Percentiles rank a stretch among this genome's conserved stretches.
Conservation (phyloP, 495 filamentous ascomycete species). For the Penicillium malachiteum region DNA sequence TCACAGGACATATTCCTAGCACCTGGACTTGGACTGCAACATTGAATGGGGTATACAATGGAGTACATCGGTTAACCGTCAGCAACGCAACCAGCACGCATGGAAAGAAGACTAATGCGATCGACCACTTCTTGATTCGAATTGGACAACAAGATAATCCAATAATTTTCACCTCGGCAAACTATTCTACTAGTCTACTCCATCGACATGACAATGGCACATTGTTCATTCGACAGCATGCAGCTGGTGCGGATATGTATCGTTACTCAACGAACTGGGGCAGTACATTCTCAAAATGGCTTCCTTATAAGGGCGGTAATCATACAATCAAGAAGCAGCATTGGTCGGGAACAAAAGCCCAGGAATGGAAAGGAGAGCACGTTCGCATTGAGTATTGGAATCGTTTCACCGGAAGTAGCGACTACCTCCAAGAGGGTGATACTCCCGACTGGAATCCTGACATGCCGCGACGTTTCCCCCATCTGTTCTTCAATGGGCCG, state of each 20-base stretch:
- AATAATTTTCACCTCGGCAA: constrained; percentile 57
- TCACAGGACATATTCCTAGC: constrained; percentile 52
- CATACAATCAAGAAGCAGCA: constrained; percentile 41
- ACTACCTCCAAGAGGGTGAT: constrained; percentile 64
- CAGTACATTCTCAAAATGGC: constrained; percentile 59
- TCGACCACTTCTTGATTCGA: constrained; percentile 57
- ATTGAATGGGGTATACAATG: constrained; percentile 60
- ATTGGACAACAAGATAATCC: constrained; percentile 58
- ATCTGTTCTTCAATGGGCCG: constrained; percentile 63
- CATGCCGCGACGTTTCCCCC: constrained; percentile 55
- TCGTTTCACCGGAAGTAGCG: constrained; percentile 60
- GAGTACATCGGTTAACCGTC: constrained; percentile 63
- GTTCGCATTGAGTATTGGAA: constrained; percentile 69
- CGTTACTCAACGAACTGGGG: constrained; percentile 65
- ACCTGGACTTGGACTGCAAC: constrained; percentile 55
- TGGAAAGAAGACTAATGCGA: constrained; percentile 40
- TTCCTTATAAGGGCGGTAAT: constrained; percentile 52
- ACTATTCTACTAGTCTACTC: constrained; percentile 57
- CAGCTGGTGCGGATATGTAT: constrained; percentile 63
- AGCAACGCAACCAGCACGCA: constrained; percentile 48
- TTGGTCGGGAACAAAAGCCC: constrained; percentile 62
- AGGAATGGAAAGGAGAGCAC: constrained; percentile 66
- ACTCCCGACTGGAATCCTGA: constrained; percentile 32
- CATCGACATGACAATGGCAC: constrained; percentile 36
- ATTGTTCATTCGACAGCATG: constrained; percentile 57